Evolutionary conservation across 305 asterid species (phyloP), one percentile per base, ranked within the genome.

Genomic region (Fraxinus ornus): DNA sequence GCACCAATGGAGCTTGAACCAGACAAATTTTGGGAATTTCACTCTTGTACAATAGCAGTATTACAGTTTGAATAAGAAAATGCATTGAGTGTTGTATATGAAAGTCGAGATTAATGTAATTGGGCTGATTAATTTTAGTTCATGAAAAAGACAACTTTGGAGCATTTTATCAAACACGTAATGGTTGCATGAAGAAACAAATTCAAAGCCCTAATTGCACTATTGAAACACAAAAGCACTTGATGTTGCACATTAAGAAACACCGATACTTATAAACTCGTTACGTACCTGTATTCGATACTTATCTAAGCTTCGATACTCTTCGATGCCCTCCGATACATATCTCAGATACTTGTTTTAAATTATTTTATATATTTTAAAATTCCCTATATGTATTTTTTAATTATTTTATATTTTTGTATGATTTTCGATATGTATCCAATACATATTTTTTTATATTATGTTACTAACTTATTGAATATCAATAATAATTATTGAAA

Each of bases 151-250:
- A 80, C 41, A 36, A 57, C 74, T 49, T 7, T 81, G 78, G 33
- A 70, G 83, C 83, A 78, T 76, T 36, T 55, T 17, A 78, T 78
- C 87, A 71, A 81, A 86, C 79, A 80, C 28, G 2, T 75, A 32
- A 37, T 13, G 62, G 19, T 52, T 76, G 24, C 1, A 47, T 47
- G 57, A 47, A 13, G 19, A 13, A 47, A 47, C 57, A 13, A 3
- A 13, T 15, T 2, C 49, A 12, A 39, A 39, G 49, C 57, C 57
- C 57, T 13, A 13, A 13, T 47, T 47, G 57, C 3, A 47, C 57
- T 3, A 47, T 47, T 47, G 57, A 47, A 47, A 19, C 57, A 47
- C 57, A 1, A 47, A 44, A 47, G 57, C 19, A 13, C 13, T 47
- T 47, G 57, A 13, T 47, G 57, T 47, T 47, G 19, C 19, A 47